phyloP scores from a whole-genome alignment of 2,329 filamentous ascomycete species.

The Sporothrix euskadiensis region DNA sequence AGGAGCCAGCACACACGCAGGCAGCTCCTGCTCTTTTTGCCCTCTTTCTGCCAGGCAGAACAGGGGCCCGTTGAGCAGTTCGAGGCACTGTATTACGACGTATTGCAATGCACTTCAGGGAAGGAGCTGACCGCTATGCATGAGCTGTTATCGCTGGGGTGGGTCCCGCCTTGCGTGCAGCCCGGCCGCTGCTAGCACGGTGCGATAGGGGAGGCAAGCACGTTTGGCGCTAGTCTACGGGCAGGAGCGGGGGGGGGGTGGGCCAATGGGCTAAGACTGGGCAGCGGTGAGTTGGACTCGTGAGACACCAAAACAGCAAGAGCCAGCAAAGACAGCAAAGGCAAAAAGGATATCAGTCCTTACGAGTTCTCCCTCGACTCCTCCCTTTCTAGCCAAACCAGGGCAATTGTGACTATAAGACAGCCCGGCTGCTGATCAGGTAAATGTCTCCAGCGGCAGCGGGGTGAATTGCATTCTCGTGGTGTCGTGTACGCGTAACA shows the following conservation, averaged over 20 bases:
- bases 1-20: background rate
- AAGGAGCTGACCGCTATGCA: conserved; percentile 8
- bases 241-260: conserved; percentile 14
- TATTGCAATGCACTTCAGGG: background rate
- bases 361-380: no score
- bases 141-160: background rate
- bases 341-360: background rate
- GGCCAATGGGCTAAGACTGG: background rate
- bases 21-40: background rate
- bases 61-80: background rate
- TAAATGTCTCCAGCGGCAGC: no score
- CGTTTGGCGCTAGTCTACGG: conserved; percentile 6
- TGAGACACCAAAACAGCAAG: background rate
- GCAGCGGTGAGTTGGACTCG: background rate
- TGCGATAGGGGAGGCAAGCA: conserved; percentile 14
- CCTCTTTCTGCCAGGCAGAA: conserved; percentile 17
- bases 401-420: no score
- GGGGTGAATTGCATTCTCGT: no score
- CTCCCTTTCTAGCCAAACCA: no score
- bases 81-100: background rate
- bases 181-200: background rate
- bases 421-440: no score
- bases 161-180: background rate
- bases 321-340: background rate
- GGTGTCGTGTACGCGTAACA: no score